Evolutionary conservation across 1,139 yeast genomes (phyloP).

Genomic region (Hyphopichia fennica): DNA sequence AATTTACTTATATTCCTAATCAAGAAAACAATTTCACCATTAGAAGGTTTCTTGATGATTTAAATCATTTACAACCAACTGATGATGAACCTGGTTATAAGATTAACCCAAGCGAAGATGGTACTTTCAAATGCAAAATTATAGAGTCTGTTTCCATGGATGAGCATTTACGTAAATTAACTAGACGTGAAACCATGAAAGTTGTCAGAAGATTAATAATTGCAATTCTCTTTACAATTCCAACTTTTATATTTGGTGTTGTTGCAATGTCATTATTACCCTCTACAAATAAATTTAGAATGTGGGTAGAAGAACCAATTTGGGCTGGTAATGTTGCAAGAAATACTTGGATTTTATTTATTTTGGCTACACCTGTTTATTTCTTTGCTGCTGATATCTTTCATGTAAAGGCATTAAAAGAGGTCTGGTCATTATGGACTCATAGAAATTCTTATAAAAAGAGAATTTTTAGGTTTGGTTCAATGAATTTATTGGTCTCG

Average conservation of each 20-base stretch:
- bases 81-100: conserved; percentile 19
- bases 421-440: conserved; percentile 57
- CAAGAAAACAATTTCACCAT: conserved; percentile 47
- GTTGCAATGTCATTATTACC: conserved; percentile 68
- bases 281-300: conserved; percentile 37
- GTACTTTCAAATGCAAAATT: conserved; percentile 51
- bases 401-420: conserved; percentile 65
- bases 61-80: conserved; percentile 43
- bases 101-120: conserved; percentile 19
- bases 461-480: conserved; percentile 67
- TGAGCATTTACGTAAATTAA: conserved; percentile 56
- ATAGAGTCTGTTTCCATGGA: conserved; percentile 61
- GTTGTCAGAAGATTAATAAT: conserved; percentile 49
- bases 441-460: conserved; percentile 55
- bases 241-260: conserved; percentile 68
- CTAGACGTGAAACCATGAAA: conserved; percentile 48
- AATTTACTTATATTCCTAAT: conserved; percentile 64
- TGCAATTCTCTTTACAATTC: conserved; percentile 58
- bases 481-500: conserved; percentile 72
- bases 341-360: conserved; percentile 63
- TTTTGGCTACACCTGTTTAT: conserved; percentile 71
- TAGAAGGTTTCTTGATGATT: conserved; percentile 50
- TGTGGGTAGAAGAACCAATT: conserved; percentile 60
- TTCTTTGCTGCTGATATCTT: conserved; percentile 74
- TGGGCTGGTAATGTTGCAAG: conserved; percentile 67